These are phyloP conservation scores for Anastatica hierochuntica DNA, from an alignment of 345 rosid species.

Conservation along the genomic window DNA sequence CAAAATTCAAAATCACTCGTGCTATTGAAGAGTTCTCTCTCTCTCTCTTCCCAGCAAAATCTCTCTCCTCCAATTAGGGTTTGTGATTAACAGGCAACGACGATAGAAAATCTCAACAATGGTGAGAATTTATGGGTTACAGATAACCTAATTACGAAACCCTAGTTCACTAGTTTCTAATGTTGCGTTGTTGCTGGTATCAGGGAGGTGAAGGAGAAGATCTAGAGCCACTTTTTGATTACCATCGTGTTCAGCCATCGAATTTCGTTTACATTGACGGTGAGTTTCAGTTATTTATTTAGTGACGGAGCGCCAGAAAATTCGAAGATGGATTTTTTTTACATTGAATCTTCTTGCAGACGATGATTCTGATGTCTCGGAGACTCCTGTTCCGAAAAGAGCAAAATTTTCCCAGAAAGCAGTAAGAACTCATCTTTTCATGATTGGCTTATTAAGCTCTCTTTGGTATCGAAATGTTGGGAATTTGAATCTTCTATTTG, in stretches of 20 bases:
- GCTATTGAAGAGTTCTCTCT: too few species aligned
- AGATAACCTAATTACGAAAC: neutral
- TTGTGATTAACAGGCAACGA: neutral
- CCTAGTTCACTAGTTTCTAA: constrained; percentile 1
- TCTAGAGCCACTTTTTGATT: constrained; percentile 67
- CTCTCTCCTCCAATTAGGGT: constrained; percentile 1
- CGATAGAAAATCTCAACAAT: neutral
- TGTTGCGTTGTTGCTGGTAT: neutral
- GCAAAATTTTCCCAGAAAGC: neutral
- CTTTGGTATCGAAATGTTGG: too few species aligned
- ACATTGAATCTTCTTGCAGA: neutral
- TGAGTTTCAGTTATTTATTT: neutral
- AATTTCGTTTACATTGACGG: constrained; percentile 43
- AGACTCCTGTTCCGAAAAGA: constrained; percentile 10
- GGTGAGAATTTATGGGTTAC: constrained; percentile 2
- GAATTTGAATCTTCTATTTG: too few species aligned
- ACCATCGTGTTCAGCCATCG: constrained; percentile 57
- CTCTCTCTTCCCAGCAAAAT: too few species aligned
- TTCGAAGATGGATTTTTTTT: neutral
- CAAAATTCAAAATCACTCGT: too few species aligned
- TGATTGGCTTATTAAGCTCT: neutral
- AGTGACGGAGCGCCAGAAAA: too few species aligned
- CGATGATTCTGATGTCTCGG: constrained; percentile 19
- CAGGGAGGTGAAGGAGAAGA: constrained; percentile 52
- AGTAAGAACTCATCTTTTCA: neutral